Evolutionary conservation across 179 eudicot species (phyloP), one percentile per base, ranked within the genome.

Genomic region (Patellifolia procumbens): DNA sequence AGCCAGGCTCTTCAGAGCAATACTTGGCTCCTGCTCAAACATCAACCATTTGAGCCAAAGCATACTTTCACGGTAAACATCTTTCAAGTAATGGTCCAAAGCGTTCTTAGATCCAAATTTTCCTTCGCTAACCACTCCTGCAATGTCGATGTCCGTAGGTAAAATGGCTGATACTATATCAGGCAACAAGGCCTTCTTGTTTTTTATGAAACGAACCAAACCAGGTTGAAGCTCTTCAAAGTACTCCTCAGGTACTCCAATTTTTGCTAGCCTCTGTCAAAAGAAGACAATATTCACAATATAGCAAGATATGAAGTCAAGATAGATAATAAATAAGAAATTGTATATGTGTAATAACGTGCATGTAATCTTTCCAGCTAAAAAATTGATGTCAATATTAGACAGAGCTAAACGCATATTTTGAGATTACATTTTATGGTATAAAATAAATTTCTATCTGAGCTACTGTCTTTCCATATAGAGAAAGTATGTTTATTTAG

Each of bases 1-100:
- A 28, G 88, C 89, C 72, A 96, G 79, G 22, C 84, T 80, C 68
- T 82, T 80, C 70, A 96, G 81, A n/a, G 87, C 89, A 74, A 32
- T 37, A 56, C 68, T 55, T 0, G 98, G 98, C 52, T 96, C 97
- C 56, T 86, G 88, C 76, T 89, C 98, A 76, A 96, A 96, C 99
- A 96, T 96, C 89, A 96, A 84, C 99, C 99, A 96, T 82, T 83
- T 92, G 74, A 93, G 80, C 98, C 98, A 96, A 70, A 79, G 67
- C 88, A 93, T 80, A 78, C 96, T 89, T 81, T 93, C 99, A 34
- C 61, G 71, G 28, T 78, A 93, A 69, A 83, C 78, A 76, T 88
- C 89, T 72, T 72, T 81, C 82, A 89, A 60, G 58, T 60, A 80
- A 55, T 72, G 80, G 48, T 28, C 75, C 46, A 60, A 43, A 61